phyloP scores from a whole-genome alignment of 176 grass and related monocot species.

The Urochloa ruziziensis region DNA sequence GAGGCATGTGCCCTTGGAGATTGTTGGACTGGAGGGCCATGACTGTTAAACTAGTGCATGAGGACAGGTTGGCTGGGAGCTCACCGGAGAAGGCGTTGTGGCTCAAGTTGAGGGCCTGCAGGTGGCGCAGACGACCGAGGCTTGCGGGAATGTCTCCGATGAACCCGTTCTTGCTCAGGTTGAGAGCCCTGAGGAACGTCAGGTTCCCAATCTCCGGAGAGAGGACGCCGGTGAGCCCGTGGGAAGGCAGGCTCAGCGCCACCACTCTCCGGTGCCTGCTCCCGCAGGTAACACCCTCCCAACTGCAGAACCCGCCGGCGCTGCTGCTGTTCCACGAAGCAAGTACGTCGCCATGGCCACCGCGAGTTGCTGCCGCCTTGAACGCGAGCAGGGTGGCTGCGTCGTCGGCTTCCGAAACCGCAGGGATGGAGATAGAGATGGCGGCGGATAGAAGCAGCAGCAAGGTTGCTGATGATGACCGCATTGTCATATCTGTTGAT shows the following conservation, averaged over 20 bases:
- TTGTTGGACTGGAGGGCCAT: background rate
- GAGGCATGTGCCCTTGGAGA: background rate
- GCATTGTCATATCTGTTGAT: too few relatives aligned
- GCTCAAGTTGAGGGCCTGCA: background rate
- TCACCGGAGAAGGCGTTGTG: background rate
- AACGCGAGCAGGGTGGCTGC: background rate
- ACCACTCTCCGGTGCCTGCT: background rate
- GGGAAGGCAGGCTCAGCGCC: background rate
- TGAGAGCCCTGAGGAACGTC: background rate
- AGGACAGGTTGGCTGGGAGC: slow-evolving; percentile 18
- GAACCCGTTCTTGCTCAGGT: slow-evolving; percentile 26
- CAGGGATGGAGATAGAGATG: too few relatives aligned
- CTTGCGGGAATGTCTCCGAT: background rate
- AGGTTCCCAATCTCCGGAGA: slow-evolving; percentile 27
- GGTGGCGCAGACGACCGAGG: background rate
- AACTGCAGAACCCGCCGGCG: background rate
- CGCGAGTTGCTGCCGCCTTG: background rate
- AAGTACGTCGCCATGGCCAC: background rate
- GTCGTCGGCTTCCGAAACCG: background rate
- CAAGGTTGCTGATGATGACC: too few relatives aligned
- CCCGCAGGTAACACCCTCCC: slow-evolving; percentile 2
- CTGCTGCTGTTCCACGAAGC: background rate
- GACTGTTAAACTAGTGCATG: background rate
- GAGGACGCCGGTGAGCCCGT: background rate
- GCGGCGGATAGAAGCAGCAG: too few relatives aligned